Evolutionary conservation across 139 green algal genomes (phyloP).

Genomic region (Pseudopediastrum boryanum): DNA sequence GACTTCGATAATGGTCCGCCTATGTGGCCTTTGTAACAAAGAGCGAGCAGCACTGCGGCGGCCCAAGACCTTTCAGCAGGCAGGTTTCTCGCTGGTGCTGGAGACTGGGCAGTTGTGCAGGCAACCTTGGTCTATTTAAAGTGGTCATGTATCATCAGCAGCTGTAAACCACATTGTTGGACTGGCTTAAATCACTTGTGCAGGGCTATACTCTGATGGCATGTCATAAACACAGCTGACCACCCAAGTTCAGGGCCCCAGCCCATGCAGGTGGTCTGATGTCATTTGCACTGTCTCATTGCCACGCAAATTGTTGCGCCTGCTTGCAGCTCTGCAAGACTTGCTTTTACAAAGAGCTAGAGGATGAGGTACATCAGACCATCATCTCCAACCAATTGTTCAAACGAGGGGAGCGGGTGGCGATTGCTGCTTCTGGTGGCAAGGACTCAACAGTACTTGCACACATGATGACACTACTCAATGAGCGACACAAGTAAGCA

Average conservation of each 20-base stretch:
- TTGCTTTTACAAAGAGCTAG: conserved; percentile 92
- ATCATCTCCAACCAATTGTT: conserved; percentile 86
- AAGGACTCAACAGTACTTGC: conserved; percentile 98
- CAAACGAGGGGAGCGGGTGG: conserved; percentile 83
- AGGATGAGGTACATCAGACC: conserved; percentile 93
- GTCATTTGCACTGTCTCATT: not conserved
- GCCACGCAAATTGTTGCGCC: not conserved
- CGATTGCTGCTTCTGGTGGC: conserved; percentile 89
- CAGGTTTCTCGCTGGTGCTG: not conserved
- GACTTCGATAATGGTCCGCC: not conserved
- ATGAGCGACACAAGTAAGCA: conserved; percentile 78
- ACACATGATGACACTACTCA: conserved; percentile 92
- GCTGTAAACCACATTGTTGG: no score
- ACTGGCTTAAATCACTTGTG: no score
- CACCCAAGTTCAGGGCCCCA: not conserved
- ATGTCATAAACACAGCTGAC: no score
- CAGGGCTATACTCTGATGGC: no score
- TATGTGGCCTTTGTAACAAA: conserved; percentile 50
- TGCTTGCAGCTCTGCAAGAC: conserved; percentile 79
- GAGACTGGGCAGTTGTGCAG: no score
- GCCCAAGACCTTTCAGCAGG: conserved; percentile 78
- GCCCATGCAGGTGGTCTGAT: not conserved
- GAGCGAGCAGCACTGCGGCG: conserved; percentile 63
- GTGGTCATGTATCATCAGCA: no score
- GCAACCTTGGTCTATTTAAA: no score